Conservation (phyloP, 306 rosid genomes). For the Cajanus cajan region DNA sequence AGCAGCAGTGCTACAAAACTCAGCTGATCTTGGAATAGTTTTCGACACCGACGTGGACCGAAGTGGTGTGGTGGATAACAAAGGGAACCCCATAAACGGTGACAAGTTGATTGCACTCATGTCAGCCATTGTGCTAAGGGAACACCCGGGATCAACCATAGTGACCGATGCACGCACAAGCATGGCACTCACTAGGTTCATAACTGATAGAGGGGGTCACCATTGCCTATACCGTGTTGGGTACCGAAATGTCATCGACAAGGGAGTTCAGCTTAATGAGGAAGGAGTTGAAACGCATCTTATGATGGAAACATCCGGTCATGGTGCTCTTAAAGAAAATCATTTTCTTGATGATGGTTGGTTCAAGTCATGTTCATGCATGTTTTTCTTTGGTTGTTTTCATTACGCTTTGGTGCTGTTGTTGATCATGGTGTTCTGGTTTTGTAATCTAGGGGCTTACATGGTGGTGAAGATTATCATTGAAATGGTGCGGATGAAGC, state of each 20-base stretch:
- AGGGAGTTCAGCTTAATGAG: conserved; percentile 66
- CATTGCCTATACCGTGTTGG: conserved; percentile 90
- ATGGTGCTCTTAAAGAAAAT: conserved; percentile 89
- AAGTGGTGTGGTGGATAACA: conserved; percentile 71
- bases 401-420: not conserved
- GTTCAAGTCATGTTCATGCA: not conserved
- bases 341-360: conserved; percentile 89
- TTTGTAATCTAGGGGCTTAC: conserved; percentile 58
- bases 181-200: conserved; percentile 66
- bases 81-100: conserved; percentile 79
- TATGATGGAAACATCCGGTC: conserved; percentile 95
- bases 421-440: not conserved
- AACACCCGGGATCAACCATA: conserved; percentile 71
- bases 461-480: conserved; percentile 85
- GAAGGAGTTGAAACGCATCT: conserved; percentile 78
- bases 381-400: not conserved
- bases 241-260: conserved; percentile 81
- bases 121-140: conserved; percentile 71
- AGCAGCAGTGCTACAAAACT: conserved; percentile 60
- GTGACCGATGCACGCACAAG: conserved; percentile 90
- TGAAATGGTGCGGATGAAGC: conserved; percentile 91
- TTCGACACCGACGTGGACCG: conserved; percentile 92
- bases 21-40: conserved; percentile 82
- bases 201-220: conserved; percentile 62
- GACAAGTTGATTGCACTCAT: conserved; percentile 84